Conservation (phyloP, 2,329 filamentous ascomycete species). For the Lachnellula hyalina region DNA sequence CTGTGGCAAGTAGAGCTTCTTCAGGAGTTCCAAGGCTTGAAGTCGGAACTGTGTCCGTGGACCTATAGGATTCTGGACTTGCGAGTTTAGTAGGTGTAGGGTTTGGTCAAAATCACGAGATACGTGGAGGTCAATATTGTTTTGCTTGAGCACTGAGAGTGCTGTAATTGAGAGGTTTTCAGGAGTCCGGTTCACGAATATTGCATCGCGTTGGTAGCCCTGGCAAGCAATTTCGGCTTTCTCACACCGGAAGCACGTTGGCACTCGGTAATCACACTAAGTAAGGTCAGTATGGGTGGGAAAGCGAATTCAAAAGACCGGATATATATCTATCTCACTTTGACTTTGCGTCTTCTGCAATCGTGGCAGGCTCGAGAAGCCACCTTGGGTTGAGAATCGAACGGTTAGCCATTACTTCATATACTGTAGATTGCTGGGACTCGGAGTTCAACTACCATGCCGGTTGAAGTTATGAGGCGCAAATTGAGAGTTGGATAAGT, state of each 20-base stretch:
- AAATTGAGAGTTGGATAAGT: too few species aligned
- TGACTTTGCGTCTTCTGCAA: conserved; percentile 6
- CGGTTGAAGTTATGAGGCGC: too few species aligned
- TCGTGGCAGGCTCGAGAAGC: conserved; percentile 6
- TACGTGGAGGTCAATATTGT: too few species aligned
- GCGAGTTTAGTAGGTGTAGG: too few species aligned
- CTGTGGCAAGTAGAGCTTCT: conserved; percentile 7
- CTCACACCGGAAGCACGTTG: conserved; percentile 3
- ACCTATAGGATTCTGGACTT: neutral
- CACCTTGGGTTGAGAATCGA: neutral
- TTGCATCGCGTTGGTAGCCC: conserved; percentile 3
- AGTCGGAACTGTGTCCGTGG: neutral
- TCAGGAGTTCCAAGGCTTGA: conserved; percentile 4
- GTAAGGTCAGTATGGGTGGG: too few species aligned
- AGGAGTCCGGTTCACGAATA: conserved; percentile 7
- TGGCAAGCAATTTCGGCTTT: conserved; percentile 2
- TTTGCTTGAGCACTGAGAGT: too few species aligned
- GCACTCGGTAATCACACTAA: too few species aligned
- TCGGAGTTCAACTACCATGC: too few species aligned
- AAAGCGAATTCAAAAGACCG: too few species aligned
- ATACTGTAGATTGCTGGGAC: too few species aligned
- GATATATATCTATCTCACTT: neutral
- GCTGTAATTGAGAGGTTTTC: neutral
- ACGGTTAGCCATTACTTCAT: too few species aligned
- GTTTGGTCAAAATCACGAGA: too few species aligned